Conservation (phyloP, 2,329 filamentous ascomycete genomes). For the Dothideomycetes sp. region DNA sequence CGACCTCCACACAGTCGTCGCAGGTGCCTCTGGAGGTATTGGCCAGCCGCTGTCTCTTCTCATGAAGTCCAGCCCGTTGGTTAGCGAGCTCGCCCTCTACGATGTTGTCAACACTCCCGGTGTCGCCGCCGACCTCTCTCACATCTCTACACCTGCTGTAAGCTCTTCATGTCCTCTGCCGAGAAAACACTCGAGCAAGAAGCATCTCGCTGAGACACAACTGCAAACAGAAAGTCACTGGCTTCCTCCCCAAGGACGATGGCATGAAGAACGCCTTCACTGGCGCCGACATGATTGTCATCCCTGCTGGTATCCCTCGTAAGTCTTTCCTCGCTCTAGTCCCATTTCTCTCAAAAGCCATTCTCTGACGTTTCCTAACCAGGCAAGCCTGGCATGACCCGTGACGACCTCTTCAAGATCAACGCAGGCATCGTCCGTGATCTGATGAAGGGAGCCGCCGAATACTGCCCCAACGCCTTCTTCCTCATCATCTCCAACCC, state of each 20-base stretch:
- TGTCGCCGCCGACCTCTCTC: conserved; percentile 90
- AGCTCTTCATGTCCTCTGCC: conserved; percentile 25
- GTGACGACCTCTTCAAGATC: conserved; percentile 99
- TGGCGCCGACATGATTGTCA: conserved; percentile 90
- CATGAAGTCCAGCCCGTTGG: conserved; percentile 77
- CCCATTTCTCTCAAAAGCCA: neutral
- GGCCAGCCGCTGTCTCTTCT: conserved; percentile 90
- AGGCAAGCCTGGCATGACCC: conserved; percentile 99
- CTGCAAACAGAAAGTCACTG: conserved; percentile 62
- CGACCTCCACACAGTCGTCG: conserved; percentile 50
- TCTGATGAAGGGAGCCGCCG: conserved; percentile 77
- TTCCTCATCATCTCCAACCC: conserved; percentile 98
- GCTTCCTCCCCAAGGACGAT: conserved; percentile 75
- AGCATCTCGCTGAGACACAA: conserved; percentile 3
- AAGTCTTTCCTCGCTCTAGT: conserved; percentile 17
- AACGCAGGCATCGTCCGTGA: conserved; percentile 97
- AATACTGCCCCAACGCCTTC: conserved; percentile 85
- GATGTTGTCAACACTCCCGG: conserved; percentile 99
- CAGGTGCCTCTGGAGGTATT: conserved; percentile 96
- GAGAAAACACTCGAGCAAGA: neutral
- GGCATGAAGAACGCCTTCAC: conserved; percentile 83
- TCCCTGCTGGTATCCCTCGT: conserved; percentile 97
- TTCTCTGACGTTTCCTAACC: conserved; percentile 2
- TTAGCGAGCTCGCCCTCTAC: conserved; percentile 92
- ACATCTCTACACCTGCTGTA: conserved; percentile 86